Percentiles rank a stretch among this genome's conserved stretches.
Conservation (phyloP, 495 filamentous ascomycete species). For the Astrocystis sublimbata region DNA sequence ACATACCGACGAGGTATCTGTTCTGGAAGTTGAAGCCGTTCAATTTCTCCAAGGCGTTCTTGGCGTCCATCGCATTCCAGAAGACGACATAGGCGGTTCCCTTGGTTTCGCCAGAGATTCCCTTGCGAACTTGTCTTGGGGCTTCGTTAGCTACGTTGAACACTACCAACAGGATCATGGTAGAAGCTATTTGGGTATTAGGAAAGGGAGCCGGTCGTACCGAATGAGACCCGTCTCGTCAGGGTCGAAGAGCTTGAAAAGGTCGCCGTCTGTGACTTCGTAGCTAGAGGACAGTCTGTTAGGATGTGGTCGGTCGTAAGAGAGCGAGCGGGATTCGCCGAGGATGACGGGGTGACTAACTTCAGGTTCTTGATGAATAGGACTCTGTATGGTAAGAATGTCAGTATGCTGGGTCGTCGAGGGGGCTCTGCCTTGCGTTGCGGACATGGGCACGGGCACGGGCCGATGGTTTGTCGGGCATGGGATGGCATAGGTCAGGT, state of each 20-base stretch:
- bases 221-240: slow-evolving; percentile 36
- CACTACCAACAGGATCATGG: too few relatives aligned
- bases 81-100: slow-evolving; percentile 98
- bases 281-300: slow-evolving; percentile 19
- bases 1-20: slow-evolving; percentile 96
- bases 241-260: slow-evolving; percentile 40
- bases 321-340: not conserved
- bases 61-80: slow-evolving; percentile 99
- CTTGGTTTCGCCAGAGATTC: slow-evolving; percentile 95
- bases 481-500: too few relatives aligned
- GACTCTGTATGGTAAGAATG: slow-evolving; percentile 26
- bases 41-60: slow-evolving; percentile 97
- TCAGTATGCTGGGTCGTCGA: slow-evolving; percentile 18
- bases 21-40: slow-evolving; percentile 99
- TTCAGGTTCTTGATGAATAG: slow-evolving; percentile 40
- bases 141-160: slow-evolving; percentile 33
- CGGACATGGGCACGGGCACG: not conserved
- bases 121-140: slow-evolving; percentile 92
- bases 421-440: too few relatives aligned
- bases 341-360: slow-evolving; percentile 19
- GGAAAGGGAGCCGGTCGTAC: slow-evolving; percentile 21
- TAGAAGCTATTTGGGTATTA: not conserved
- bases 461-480: too few relatives aligned
- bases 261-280: slow-evolving; percentile 38
- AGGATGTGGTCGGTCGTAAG: not conserved